phyloP scores from a whole-genome alignment of 495 filamentous ascomycete genomes.

The Podospora pseudocomata region DNA sequence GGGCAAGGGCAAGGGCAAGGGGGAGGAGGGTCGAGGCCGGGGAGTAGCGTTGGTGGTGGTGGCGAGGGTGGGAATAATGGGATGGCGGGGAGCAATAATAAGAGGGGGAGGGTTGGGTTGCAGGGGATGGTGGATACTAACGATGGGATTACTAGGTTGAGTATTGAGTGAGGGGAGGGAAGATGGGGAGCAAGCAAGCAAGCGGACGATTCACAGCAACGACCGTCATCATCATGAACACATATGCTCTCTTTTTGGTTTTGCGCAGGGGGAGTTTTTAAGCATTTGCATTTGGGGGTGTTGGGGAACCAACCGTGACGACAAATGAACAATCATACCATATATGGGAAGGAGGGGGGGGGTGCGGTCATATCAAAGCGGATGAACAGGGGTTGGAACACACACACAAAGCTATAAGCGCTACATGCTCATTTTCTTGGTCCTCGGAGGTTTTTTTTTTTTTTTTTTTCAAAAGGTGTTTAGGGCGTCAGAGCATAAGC shows the following conservation, averaged over 20 bases:
- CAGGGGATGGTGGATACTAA: slow-evolving; percentile 96
- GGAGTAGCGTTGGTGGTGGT: slow-evolving; percentile 41
- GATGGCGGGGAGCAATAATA: slow-evolving; percentile 24
- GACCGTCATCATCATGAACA: neutral
- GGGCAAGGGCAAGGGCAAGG: no score
- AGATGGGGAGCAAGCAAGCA: neutral
- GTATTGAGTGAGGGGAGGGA: slow-evolving; percentile 36
- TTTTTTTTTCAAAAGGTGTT: no score
- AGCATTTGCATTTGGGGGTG: neutral
- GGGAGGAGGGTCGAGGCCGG: slow-evolving; percentile 47
- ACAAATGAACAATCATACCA: no score
- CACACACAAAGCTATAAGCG: no score
- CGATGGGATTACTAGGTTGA: slow-evolving; percentile 97
- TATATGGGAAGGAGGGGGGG: no score
- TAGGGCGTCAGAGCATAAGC: no score
- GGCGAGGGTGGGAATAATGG: slow-evolving; percentile 37
- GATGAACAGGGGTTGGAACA: no score
- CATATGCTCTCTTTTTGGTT: slow-evolving; percentile 6
- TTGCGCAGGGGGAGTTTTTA: neutral
- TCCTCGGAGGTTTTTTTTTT: no score
- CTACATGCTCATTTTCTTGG: no score
- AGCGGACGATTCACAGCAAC: neutral
- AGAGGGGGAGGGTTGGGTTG: slow-evolving; percentile 62
- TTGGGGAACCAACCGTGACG: no score
- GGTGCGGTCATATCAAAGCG: no score